These are phyloP conservation scores for Emericellopsis atlantica DNA, from an alignment of 2,329 filamentous ascomycete species.

Conservation along the genomic window DNA sequence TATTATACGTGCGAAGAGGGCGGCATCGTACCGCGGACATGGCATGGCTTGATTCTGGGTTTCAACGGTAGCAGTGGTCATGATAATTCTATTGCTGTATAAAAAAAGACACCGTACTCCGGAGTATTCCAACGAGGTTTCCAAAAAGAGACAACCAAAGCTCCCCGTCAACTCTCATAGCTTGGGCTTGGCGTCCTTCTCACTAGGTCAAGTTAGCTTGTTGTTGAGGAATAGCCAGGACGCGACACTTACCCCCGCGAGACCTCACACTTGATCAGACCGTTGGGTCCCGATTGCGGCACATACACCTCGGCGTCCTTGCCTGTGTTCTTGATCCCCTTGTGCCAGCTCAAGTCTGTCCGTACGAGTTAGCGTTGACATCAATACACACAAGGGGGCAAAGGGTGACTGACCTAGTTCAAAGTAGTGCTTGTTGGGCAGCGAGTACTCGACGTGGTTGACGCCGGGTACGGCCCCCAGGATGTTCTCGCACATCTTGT, in stretches of 20 bases:
- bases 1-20: neutral
- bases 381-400: neutral
- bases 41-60: too few species aligned
- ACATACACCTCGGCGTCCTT: conserved; percentile 92
- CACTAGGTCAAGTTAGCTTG: neutral
- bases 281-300: conserved; percentile 86
- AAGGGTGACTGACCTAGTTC: conserved; percentile 59
- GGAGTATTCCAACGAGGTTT: neutral
- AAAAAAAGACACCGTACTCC: neutral
- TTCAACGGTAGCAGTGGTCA: too few species aligned
- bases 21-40: neutral
- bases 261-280: conserved; percentile 89
- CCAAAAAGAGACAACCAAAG: too few species aligned
- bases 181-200: conserved; percentile 1
- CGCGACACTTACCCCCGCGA: conserved; percentile 30
- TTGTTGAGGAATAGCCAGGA: neutral
- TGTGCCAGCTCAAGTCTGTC: conserved; percentile 89
- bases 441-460: conserved; percentile 62
- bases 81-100: too few species aligned
- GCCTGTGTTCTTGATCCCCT: conserved; percentile 87
- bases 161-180: neutral
- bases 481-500: conserved; percentile 91
- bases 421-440: conserved; percentile 99
- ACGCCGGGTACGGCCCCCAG: conserved; percentile 62
- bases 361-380: neutral